phyloP scores from a whole-genome alignment of 257 asterid species.

The Echites panduratus region DNA sequence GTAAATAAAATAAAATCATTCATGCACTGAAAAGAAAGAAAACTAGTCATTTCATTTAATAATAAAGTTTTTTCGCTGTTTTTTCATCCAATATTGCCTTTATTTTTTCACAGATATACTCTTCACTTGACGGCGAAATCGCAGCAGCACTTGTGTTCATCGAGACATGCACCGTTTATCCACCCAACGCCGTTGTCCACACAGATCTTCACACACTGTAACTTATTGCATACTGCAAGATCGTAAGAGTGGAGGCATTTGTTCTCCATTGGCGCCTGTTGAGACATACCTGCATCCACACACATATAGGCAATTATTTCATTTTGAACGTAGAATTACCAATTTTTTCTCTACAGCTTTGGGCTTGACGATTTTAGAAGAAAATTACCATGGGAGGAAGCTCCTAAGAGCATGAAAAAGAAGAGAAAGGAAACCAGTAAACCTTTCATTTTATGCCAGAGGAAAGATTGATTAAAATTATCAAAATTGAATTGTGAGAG shows the following conservation, averaged over 20 bases:
- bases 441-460: background rate
- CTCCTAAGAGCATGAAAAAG: background rate
- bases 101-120: too few species aligned
- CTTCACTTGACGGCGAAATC: background rate
- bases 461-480: too few species aligned
- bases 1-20: too few species aligned
- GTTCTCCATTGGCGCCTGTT: background rate
- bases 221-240: background rate
- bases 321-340: too few species aligned
- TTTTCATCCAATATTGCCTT: too few species aligned
- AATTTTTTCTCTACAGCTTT: too few species aligned
- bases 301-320: background rate
- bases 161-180: slow-evolving; percentile 4
- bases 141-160: background rate
- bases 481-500: background rate
- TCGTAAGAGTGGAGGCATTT: background rate
- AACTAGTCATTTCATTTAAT: too few species aligned
- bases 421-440: background rate
- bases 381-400: background rate
- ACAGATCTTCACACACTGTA: background rate
- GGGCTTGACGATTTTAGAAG: background rate
- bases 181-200: background rate
- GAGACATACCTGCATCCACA: background rate
- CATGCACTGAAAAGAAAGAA: too few species aligned
- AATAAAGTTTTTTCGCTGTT: too few species aligned